Base-by-base conservation (phyloP, 1,284 basidiomycete genomes). In the Rhodotorula mucilaginosa region DNA sequence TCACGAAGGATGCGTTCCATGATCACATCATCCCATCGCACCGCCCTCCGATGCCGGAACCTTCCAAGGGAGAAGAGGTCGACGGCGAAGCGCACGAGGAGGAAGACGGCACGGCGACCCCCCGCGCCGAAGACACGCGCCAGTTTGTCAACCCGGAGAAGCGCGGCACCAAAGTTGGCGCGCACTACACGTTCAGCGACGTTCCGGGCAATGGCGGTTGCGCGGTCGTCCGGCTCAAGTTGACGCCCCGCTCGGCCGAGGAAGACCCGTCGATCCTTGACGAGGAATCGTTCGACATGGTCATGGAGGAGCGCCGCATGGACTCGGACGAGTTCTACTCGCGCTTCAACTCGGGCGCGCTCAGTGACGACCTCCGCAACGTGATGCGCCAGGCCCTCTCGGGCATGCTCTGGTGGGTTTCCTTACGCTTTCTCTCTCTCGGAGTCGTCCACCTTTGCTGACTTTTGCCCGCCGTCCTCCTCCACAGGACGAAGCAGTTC, bases 1-100 rank as follows among this genome's bases (percentile, higher is more conserved):
- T 89, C 80, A 91, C 92, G 79, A 99, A 99, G 83, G 96, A 99
- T 79, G 95, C 90, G n/a, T 98, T 99, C 86, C 94, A 99, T 80
- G 95, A 98, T 81, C 91, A 98, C 80, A 91, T 98, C 81, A 89
- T 98, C 74, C 88, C 89, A 5, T 84, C 84, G 21, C 95, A 97
- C 82, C 89, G 92, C 65, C 90, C 90, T 8, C 82, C 77, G 21
- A 79, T 81, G 62, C 80, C 81, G 8, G 79, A 81, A 44, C 39
- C 39, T 44, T 44, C 39, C 65, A 23, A 44, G 58, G 12, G 44
- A 13, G 23, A 21, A 13, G 73, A 74, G 23, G 75, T 58, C 13
- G 77, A 71, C 57, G 34, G 56, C 48, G 65, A 54, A 7, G 75
- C 78, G 34, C 80, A 81, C 63, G 75, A 79, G 60, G 79, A 80